Base-by-base conservation (phyloP, 345 rosid genomes). In the Linum usitatissimum region DNA sequence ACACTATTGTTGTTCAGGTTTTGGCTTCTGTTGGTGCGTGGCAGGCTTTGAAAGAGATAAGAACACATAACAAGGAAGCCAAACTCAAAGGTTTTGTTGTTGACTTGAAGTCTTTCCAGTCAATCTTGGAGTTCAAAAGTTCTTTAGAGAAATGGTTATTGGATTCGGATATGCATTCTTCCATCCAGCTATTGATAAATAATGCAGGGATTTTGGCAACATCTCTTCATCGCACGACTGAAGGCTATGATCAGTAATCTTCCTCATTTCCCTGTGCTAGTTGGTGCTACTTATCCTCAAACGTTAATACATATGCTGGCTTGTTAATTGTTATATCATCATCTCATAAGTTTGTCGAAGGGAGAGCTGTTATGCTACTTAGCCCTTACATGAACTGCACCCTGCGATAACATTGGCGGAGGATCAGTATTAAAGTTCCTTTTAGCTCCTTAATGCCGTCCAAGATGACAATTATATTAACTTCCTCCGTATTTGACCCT, bases 141-240 rank as follows among this genome's bases (percentile, higher is more conserved):
- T 87, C 84, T 23, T 78, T 93, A 68, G 76, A 87, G 75, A 76
- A 77, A 63, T 92, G 98, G 98, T 84, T 92, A 49, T 63, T 45
- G 68, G 88, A 81, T 39, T 86, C 91, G 15, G 64, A 76, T 59
- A 67, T 92, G 86, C 97, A 89, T 78, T 66, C 70, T 62, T 89
- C 97, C 0, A 55, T 92, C 75, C 98, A 92, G 68, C 81, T 92
- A 8, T 75, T 92, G 78, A 80, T 92, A 42, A 92, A 92, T 75
- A 86, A 92, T 69, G 98, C 98, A 73, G 98, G 97, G 67, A 81
- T 92, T 71, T 68, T 92, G 55, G 96, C 98, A 76, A 79, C 86
- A 38, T 78, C 93, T 6, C 64, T 67, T 45, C 78, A 84, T 17
- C 62, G 75, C 8, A 84, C 97, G 13, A 40, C 79, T 63, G 88